phyloP scores from a whole-genome alignment of 116 monocot genomes.

The Zostera marina region DNA sequence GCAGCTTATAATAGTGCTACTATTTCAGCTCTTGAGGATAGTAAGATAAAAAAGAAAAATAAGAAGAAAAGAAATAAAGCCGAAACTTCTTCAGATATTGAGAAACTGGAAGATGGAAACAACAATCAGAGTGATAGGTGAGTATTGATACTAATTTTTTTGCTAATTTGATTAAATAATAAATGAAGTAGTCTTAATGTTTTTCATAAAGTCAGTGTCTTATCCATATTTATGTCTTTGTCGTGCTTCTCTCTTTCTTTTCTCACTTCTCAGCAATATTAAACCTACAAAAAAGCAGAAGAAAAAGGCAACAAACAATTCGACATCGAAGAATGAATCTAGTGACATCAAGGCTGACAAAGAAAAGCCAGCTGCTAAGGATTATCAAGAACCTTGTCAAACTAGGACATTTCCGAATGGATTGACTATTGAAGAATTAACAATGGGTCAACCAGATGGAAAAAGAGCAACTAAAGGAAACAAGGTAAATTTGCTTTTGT shows the following conservation, averaged over 20 bases:
- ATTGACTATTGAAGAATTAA: slow-evolving; percentile 57
- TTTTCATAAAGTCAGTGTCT: neutral
- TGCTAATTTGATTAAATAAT: too few species aligned
- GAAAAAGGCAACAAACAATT: slow-evolving; percentile 20
- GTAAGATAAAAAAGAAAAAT: neutral
- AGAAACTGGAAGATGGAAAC: neutral
- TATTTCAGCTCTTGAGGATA: neutral
- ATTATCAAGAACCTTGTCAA: slow-evolving; percentile 12
- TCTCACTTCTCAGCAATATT: slow-evolving; percentile 7
- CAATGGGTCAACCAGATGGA: slow-evolving; percentile 84
- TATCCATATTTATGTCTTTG: too few species aligned
- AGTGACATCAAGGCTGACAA: slow-evolving; percentile 1
- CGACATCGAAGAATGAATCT: neutral
- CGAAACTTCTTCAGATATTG: neutral
- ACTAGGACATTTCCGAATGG: slow-evolving; percentile 34
- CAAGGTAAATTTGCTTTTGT: slow-evolving; percentile 27
- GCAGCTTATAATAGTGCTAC: neutral
- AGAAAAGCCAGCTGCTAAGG: neutral
- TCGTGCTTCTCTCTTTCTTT: neutral
- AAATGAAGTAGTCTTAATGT: neutral
- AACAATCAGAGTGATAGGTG: neutral
- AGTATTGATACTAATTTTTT: neutral
- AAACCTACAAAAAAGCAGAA: slow-evolving; percentile 41
- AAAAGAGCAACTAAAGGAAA: slow-evolving; percentile 61
- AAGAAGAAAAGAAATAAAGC: neutral